Conservation (phyloP, 2,329 filamentous ascomycete genomes). For the Ceratocystis huliohia region DNA sequence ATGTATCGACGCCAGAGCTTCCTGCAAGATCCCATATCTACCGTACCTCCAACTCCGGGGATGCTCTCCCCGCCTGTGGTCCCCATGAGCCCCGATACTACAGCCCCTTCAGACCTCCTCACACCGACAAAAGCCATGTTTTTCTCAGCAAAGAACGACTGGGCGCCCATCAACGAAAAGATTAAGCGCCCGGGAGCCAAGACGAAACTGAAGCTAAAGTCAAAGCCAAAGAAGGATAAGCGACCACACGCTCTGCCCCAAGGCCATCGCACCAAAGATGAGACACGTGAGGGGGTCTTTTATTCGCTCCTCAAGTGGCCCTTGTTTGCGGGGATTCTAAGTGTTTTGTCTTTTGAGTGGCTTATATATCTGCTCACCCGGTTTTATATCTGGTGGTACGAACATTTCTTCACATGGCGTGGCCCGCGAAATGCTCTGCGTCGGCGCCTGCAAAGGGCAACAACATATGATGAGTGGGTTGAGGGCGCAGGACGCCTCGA, state of each 20-base stretch:
- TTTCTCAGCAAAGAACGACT: conserved; percentile 88
- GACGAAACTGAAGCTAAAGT: not conserved
- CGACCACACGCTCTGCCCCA: conserved; percentile 27
- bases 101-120: conserved; percentile 24
- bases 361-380: conserved; percentile 67
- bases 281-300: conserved; percentile 85
- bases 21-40: not conserved
- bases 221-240: conserved; percentile 26
- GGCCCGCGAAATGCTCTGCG: conserved; percentile 63
- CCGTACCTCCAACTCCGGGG: conserved; percentile 18
- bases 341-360: conserved; percentile 21
- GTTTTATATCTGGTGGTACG: conserved; percentile 83
- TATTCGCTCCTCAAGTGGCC: conserved; percentile 90
- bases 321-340: conserved; percentile 51
- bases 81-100: conserved; percentile 21
- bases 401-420: conserved; percentile 82
- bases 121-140: conserved; percentile 38
- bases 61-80: conserved; percentile 31
- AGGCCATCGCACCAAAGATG: conserved; percentile 60
- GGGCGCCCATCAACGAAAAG: conserved; percentile 73
- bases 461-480: conserved; percentile 74
- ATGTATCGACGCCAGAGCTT: conserved; percentile 24
- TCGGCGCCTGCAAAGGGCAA: conserved; percentile 55
- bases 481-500: conserved; percentile 68
- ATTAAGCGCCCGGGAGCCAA: conserved; percentile 35